Base-by-base conservation (phyloP, 1,284 basidiomycete species). In the Cutaneotrichosporon cavernicola region DNA sequence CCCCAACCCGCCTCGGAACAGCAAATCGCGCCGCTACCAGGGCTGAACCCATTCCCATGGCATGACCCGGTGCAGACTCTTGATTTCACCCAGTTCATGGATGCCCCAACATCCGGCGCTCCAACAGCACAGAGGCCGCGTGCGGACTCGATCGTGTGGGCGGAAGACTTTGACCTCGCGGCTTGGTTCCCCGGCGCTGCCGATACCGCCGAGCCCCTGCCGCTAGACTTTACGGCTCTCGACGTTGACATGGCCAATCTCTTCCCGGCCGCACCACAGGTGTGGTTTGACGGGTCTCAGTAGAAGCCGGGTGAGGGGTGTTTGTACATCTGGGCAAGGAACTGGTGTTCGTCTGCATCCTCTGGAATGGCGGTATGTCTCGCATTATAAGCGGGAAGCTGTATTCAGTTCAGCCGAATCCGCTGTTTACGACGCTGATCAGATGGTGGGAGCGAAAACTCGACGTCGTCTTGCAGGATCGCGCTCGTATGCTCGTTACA, bases 11-110 rank as follows among this genome's bases (percentile, higher is more conserved):
- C 34, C 6, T 49, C 47, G 26, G 51, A 56, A 8, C 56, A 52
- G 11, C 53, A 55, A 1, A 49, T 51, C 5, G 26, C 50, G 1
- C 56, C 50, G 32, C 60, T 50, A 34, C 66, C 66, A 1, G 66
- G 66, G 13, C 57, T 67, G 53, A 67, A 65, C 50, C 64, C 67
- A 7, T 65, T 68, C 55, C 67, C 67, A 2, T 68, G 67, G 67
- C 50, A 58, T 30, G 62, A 63, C 22, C 67, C 67, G 6, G 56
- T 68, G 46, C 66, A 68, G 31, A 21, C 38, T 26, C 14, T 11
- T n/a, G 31, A 53, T 30, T 31, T 31, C 14, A 52, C 31, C 40
- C 43, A 21, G 43, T 34, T 55, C n/a, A 46, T 46, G 43, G 43
- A 46, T n/a, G 18, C 43, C 6, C 43, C 43, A 8, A 18, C 18